phyloP scores from a whole-genome alignment of 345 rosid genomes.

The Citrus hindsii region DNA sequence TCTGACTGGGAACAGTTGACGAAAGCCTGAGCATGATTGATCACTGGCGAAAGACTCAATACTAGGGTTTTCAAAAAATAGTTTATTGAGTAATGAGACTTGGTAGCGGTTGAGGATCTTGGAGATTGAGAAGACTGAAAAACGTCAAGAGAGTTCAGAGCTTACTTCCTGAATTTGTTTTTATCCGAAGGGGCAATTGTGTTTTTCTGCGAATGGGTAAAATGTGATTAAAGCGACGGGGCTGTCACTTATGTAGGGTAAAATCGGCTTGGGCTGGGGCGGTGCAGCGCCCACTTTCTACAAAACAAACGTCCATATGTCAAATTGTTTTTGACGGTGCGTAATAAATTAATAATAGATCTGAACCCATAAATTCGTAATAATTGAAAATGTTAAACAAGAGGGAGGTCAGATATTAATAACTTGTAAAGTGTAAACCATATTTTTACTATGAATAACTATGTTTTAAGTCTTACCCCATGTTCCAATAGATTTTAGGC shows the following conservation, averaged over 20 bases:
- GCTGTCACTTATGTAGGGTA: not conserved
- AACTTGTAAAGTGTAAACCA: too few relatives aligned
- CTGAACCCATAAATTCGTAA: too few relatives aligned
- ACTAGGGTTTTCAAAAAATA: conserved; percentile 21
- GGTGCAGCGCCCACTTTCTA: too few relatives aligned
- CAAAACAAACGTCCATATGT: too few relatives aligned
- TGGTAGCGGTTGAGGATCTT: not conserved
- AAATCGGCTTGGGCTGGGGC: not conserved
- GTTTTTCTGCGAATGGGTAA: not conserved
- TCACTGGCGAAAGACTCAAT: not conserved
- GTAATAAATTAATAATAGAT: too few relatives aligned
- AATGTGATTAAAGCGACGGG: not conserved
- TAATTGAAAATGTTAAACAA: too few relatives aligned
- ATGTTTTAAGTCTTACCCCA: not conserved
- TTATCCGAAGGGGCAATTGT: not conserved
- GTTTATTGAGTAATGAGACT: not conserved
- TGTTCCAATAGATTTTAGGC: not conserved
- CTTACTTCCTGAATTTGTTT: not conserved
- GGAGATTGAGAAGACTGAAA: conserved; percentile 16
- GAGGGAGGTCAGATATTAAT: too few relatives aligned
- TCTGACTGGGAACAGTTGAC: conserved; percentile 48
- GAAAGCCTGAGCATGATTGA: conserved; percentile 53
- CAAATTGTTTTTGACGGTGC: too few relatives aligned
- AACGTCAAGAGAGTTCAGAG: conserved; percentile 7
- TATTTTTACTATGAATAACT: too few relatives aligned